Percentiles rank a stretch among this genome's conserved stretches.
Conservation (phyloP, 176 grass and related monocot genomes). For the Musa beccarii region DNA sequence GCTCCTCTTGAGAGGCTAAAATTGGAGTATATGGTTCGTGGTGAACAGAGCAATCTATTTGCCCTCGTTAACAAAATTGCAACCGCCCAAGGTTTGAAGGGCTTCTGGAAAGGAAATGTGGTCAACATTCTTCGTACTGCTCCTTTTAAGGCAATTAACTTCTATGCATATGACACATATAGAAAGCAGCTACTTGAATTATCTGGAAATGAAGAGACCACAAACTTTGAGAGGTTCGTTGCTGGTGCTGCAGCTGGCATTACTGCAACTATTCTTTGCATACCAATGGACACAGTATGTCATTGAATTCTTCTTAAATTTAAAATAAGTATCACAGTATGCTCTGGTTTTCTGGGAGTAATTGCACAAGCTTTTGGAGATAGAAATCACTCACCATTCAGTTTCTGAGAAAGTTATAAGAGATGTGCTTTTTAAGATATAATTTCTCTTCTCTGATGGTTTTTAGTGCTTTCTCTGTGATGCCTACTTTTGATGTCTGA, state of each 20-base stretch:
- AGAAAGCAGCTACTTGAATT: conserved; percentile 69
- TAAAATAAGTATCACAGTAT: too few relatives aligned
- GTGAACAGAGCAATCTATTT: conserved; percentile 82
- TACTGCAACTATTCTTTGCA: conserved; percentile 73
- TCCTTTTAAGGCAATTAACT: conserved; percentile 95
- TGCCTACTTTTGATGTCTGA: conserved; percentile 8
- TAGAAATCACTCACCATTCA: not conserved
- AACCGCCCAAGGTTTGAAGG: conserved; percentile 71
- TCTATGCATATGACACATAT: conserved; percentile 92
- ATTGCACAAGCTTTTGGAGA: not conserved
- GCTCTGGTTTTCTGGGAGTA: not conserved
- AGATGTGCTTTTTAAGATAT: not conserved
- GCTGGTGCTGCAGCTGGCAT: conserved; percentile 81
- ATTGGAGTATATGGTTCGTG: conserved; percentile 93
- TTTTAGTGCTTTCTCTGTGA: not conserved
- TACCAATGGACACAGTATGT: conserved; percentile 97
- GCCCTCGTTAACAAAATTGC: conserved; percentile 72
- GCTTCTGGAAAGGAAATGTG: conserved; percentile 96
- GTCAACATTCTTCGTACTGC: conserved; percentile 96
- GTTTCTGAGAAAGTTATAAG: not conserved
- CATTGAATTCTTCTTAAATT: not conserved
- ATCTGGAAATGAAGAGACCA: conserved; percentile 87
- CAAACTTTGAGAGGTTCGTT: conserved; percentile 92
- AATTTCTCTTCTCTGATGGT: not conserved
- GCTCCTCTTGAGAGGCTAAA: conserved; percentile 96